Evolutionary conservation across 2,329 filamentous ascomycete genomes (phyloP).

Genomic region (Curvularia sp.): DNA sequence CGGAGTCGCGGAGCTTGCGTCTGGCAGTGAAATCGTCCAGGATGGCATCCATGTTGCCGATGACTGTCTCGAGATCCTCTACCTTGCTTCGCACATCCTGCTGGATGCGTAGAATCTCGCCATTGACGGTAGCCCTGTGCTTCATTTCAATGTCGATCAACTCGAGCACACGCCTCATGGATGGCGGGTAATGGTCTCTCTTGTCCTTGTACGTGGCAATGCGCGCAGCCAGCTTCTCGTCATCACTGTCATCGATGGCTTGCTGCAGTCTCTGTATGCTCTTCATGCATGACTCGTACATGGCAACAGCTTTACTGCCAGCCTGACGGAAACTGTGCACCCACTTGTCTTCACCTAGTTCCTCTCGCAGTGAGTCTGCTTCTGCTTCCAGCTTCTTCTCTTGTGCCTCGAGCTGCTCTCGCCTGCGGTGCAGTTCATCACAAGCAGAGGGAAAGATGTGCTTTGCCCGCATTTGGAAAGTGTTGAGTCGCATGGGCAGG

Average conservation of each 20-base stretch:
- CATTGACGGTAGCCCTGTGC: conserved; percentile 94
- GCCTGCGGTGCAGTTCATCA: conserved; percentile 81
- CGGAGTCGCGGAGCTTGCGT: conserved; percentile 86
- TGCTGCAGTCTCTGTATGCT: conserved; percentile 84
- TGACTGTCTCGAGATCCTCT: conserved; percentile 76
- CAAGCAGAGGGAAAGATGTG: conserved; percentile 87
- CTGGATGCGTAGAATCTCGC: conserved; percentile 87
- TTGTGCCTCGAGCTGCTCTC: conserved; percentile 76
- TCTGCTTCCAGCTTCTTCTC: conserved; percentile 91
- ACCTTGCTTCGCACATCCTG: conserved; percentile 85
- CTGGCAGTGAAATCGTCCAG: conserved; percentile 73
- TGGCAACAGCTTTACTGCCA: conserved; percentile 89
- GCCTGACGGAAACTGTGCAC: conserved; percentile 94
- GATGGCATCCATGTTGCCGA: conserved; percentile 75
- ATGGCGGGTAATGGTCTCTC: conserved; percentile 90
- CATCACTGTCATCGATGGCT: conserved; percentile 75
- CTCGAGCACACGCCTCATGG: conserved; percentile 86
- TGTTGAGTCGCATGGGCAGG: conserved; percentile 88
- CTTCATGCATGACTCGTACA: conserved; percentile 93
- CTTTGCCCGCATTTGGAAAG: conserved; percentile 81
- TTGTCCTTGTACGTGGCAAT: conserved; percentile 95
- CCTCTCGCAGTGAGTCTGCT: conserved; percentile 85
- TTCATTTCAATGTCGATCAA: conserved; percentile 97
- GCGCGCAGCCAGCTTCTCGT: conserved; percentile 68
- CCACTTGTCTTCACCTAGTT: conserved; percentile 95